Conservation (phyloP, 371 early-diverging fungal species). For the Massospora cicadina region DNA sequence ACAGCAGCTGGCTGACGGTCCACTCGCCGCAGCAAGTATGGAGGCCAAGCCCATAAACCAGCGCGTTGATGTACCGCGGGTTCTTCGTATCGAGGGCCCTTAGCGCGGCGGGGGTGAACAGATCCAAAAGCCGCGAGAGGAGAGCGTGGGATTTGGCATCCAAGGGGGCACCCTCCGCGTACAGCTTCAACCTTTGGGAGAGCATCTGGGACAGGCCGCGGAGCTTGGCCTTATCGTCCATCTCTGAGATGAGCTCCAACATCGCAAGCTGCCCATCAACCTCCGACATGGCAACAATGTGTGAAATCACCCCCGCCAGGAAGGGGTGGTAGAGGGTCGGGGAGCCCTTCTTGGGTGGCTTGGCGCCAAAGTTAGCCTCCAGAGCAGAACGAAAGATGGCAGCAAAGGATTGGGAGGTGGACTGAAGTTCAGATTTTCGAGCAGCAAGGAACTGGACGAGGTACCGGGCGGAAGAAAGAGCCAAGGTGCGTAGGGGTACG, state of each 20-base stretch:
- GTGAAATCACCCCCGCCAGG: not conserved
- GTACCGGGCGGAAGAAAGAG: not conserved
- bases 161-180: slow-evolving; percentile 11
- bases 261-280: not conserved
- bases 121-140: slow-evolving; percentile 28
- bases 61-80: slow-evolving; percentile 24
- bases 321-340: not conserved
- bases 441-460: not conserved
- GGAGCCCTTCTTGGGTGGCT: not conserved
- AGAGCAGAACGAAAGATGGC: not conserved
- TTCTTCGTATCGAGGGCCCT: slow-evolving; percentile 23
- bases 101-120: slow-evolving; percentile 35
- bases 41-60: slow-evolving; percentile 27
- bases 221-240: slow-evolving; percentile 1
- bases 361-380: not conserved
- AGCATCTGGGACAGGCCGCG: not conserved
- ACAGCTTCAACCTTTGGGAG: not conserved
- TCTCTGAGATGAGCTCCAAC: not conserved
- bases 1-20: slow-evolving; percentile 32
- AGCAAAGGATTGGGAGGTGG: not conserved
- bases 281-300: not conserved
- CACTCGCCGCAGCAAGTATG: slow-evolving; percentile 28
- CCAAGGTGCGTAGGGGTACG: not conserved
- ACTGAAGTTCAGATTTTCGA: not conserved
- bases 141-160: slow-evolving; percentile 15